These are phyloP conservation scores for Aspergillus candidus DNA, from an alignment of 2,329 filamentous ascomycete species.

Conservation along the genomic window DNA sequence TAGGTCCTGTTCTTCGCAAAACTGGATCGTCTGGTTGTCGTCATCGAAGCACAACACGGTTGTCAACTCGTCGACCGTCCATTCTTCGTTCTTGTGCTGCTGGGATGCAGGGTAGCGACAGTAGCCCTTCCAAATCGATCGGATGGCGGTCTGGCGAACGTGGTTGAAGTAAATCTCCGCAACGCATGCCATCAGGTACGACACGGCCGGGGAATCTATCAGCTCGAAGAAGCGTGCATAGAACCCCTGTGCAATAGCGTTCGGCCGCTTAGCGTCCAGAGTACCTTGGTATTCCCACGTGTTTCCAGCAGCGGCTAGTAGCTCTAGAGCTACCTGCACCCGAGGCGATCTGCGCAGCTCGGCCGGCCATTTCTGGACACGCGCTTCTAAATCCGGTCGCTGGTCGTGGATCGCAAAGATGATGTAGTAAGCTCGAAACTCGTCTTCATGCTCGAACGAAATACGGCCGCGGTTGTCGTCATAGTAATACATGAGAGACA, in stretches of 20 bases:
- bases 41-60: slow-evolving; percentile 52
- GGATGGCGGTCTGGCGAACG: slow-evolving; percentile 51
- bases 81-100: slow-evolving; percentile 48
- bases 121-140: slow-evolving; percentile 50
- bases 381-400: slow-evolving; percentile 51
- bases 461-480: slow-evolving; percentile 48
- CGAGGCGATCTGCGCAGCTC: slow-evolving; percentile 46
- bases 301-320: slow-evolving; percentile 52
- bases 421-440: slow-evolving; percentile 59
- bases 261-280: slow-evolving; percentile 44
- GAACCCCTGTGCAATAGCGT: slow-evolving; percentile 53
- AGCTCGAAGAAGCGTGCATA: slow-evolving; percentile 54
- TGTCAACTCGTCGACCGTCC: slow-evolving; percentile 50
- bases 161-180: slow-evolving; percentile 58
- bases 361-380: slow-evolving; percentile 51
- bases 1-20: slow-evolving; percentile 51
- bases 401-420: slow-evolving; percentile 50
- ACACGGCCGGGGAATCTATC: slow-evolving; percentile 49
- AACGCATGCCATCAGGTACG: slow-evolving; percentile 59
- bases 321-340: slow-evolving; percentile 51
- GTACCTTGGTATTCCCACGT: slow-evolving; percentile 48
- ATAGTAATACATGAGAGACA: slow-evolving; percentile 57
- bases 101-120: slow-evolving; percentile 44
- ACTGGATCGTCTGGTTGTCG: slow-evolving; percentile 47
- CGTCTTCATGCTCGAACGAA: slow-evolving; percentile 53